Evolutionary conservation across 306 rosid genomes (phyloP).

Genomic region (Abrus pulchellus): DNA sequence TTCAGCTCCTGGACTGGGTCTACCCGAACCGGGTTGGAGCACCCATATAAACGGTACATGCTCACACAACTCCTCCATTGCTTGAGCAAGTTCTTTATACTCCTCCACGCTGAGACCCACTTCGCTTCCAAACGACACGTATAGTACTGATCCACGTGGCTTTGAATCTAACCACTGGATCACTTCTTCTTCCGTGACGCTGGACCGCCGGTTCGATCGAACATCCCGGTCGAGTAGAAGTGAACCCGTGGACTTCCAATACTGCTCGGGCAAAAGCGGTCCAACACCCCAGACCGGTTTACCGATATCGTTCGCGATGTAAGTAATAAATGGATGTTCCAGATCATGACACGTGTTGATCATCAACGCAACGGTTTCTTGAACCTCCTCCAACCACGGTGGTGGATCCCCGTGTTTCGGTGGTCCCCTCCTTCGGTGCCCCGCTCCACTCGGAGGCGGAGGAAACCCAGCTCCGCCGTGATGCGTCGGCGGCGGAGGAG

Average conservation of each 20-base stretch:
- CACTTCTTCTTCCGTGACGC: conserved; percentile 62
- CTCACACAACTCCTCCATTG: conserved; percentile 55
- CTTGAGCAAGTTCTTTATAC: conserved; percentile 47
- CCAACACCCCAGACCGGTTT: conserved; percentile 80
- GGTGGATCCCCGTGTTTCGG: conserved; percentile 50
- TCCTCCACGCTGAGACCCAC: conserved; percentile 67
- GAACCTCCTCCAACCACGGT: conserved; percentile 49
- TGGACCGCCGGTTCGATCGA: conserved; percentile 53
- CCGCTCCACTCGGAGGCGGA: conserved; percentile 1
- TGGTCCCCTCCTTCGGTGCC: conserved; percentile 41
- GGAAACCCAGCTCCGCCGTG: background rate
- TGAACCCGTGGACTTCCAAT: conserved; percentile 61
- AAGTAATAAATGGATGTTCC: conserved; percentile 63
- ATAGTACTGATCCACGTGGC: conserved; percentile 60
- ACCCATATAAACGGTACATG: conserved; percentile 66
- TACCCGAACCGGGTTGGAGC: conserved; percentile 58
- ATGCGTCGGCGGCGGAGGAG: conserved; percentile 38
- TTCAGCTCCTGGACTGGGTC: conserved; percentile 1
- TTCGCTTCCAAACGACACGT: conserved; percentile 65
- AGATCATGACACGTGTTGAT: conserved; percentile 81
- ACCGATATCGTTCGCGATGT: conserved; percentile 41
- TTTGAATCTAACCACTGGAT: conserved; percentile 66
- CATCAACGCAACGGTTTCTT: conserved; percentile 50
- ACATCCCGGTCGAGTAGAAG: conserved; percentile 54
- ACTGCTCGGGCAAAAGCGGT: conserved; percentile 71